Conservation (phyloP, 139 green algal genomes). For the Eudorina sp. region DNA sequence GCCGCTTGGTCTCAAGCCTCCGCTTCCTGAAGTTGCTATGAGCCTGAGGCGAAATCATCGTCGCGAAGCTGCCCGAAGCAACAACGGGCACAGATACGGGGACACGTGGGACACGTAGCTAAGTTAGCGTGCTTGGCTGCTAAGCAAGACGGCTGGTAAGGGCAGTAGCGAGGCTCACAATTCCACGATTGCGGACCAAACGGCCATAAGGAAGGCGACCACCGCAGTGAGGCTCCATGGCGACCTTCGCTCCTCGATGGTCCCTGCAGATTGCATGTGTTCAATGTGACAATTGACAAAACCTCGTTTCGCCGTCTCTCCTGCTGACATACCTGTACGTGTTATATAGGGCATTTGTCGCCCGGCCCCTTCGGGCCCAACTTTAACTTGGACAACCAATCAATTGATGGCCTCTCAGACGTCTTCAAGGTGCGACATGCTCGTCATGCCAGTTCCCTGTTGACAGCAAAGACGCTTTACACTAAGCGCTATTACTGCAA, state of each 20-base stretch:
- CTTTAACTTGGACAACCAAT: too few relatives aligned
- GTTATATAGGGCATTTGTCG: conserved; percentile 12
- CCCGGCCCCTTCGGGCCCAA: background rate
- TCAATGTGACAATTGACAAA: too few relatives aligned
- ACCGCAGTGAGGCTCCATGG: background rate
- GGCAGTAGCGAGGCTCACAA: conserved; percentile 42
- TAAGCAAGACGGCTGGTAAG: too few relatives aligned
- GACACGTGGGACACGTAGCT: too few relatives aligned
- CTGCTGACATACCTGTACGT: background rate
- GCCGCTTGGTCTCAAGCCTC: background rate
- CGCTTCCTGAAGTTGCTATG: background rate
- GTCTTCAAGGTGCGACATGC: too few relatives aligned
- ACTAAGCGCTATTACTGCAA: too few relatives aligned
- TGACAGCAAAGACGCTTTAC: too few relatives aligned
- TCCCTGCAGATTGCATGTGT: background rate
- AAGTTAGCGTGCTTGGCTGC: too few relatives aligned
- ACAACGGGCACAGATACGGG: background rate
- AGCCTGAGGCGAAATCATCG: conserved; percentile 6
- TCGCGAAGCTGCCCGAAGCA: conserved; percentile 29
- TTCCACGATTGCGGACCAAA: background rate
- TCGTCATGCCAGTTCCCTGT: too few relatives aligned
- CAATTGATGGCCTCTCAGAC: too few relatives aligned
- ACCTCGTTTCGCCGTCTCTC: too few relatives aligned
- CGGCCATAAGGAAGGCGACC: background rate
- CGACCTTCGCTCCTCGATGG: background rate